These are phyloP conservation scores for Pseudocercospora ulei DNA, from an alignment of 2,329 filamentous ascomycete species.

Conservation along the genomic window DNA sequence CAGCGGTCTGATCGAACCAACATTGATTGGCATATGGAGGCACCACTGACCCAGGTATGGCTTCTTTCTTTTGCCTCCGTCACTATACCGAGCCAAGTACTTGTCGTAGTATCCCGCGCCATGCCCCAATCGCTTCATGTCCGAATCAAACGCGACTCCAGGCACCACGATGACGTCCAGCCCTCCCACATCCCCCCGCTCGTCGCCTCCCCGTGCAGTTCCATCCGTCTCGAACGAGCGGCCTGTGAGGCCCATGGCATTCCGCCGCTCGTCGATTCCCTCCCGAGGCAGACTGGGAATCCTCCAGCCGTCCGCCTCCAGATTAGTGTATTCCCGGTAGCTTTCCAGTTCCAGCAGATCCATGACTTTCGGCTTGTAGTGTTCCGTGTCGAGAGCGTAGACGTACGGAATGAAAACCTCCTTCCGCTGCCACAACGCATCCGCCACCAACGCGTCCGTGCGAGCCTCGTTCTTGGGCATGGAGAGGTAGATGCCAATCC, in stretches of 20 bases:
- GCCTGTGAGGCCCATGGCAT: conserved; percentile 61
- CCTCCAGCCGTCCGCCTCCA: conserved; percentile 77
- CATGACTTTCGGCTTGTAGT: conserved; percentile 59
- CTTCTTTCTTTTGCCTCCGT: conserved; percentile 37
- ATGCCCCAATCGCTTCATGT: conserved; percentile 71
- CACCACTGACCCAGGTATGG: conserved; percentile 47
- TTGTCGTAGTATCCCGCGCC: conserved; percentile 96
- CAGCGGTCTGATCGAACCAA: neutral
- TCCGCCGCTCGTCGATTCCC: conserved; percentile 57
- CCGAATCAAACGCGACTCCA: conserved; percentile 78
- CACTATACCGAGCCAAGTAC: conserved; percentile 67
- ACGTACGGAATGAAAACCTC: conserved; percentile 87
- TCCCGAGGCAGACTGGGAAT: conserved; percentile 72
- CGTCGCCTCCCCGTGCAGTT: conserved; percentile 19
- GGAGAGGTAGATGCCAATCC: conserved; percentile 79
- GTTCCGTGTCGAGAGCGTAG: conserved; percentile 16
- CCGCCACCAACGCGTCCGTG: conserved; percentile 68
- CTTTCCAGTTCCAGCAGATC: conserved; percentile 79
- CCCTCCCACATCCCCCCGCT: conserved; percentile 32
- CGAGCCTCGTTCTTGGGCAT: conserved; percentile 85
- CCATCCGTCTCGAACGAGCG: conserved; percentile 34
- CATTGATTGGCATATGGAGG: neutral
- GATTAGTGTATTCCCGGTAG: conserved; percentile 64
- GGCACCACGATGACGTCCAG: conserved; percentile 86
- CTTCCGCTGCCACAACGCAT: conserved; percentile 70